Base-by-base conservation (phyloP, 2,329 filamentous ascomycete genomes). In the Aspergillus chevalieri region DNA sequence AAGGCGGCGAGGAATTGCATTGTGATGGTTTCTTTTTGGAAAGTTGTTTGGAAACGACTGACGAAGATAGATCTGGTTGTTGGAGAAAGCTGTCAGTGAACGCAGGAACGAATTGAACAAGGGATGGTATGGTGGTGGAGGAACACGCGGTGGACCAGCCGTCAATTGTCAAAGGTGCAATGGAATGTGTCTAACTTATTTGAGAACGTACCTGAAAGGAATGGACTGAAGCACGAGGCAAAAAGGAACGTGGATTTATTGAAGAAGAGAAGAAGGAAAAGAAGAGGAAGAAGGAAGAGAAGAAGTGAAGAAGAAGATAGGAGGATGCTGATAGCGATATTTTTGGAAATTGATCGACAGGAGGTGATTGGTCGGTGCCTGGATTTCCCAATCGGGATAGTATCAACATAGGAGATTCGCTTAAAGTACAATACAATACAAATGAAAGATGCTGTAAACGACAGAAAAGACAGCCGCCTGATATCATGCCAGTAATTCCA, bases 1-100 rank as follows among this genome's bases (percentile, higher is more conserved):
- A 52, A 12, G 34, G 45, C 34, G 14, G 49, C 28, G 44, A 56
- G 21, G 48, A 55, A 51, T 34, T 49, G 54, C 52, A 56, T 56
- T 22, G 17, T 41, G 38, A 12, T 41, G 9, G 2, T 41, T 22
- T 22, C 5, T 15, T 14, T 17, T 17, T 38, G n/a, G n/a, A 38
- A 17, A 15, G n/a, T 30, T 30, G 9, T 30, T 30, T 10, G 26
- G 24, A 30, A 30, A 17, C 2, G 34, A n/a, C 17, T 8, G 34
- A 17, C n/a, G 34, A 38, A 38, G 34, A 38, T 38, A 19, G 34
- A 19, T 17, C 15, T 21, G 15, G 7, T 41, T 41, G 17, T n/a
- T 38, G n/a, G 17, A 19, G n/a, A 15, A n/a, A 38, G 6, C 6
- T n/a, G 34, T 36, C 34, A 36, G 34, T 36, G 12, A 7, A 7